Percentiles rank a stretch among this genome's conserved stretches.
phyloP scores from a whole-genome alignment of 2,329 filamentous ascomycete genomes.

The Didymella pomorum region DNA sequence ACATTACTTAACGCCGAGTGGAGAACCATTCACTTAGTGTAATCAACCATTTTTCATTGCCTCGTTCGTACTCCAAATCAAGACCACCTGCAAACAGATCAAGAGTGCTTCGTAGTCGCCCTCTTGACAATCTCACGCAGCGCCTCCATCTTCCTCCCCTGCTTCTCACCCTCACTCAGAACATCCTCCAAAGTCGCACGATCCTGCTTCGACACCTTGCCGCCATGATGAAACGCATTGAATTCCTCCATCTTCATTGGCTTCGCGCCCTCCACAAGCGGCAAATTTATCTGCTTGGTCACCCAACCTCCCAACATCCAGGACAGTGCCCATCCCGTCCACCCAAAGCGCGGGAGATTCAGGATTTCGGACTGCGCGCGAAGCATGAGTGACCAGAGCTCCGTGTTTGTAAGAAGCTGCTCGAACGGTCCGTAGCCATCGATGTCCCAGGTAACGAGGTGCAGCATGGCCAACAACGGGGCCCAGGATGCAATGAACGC shows the following conservation, averaged over 20 bases:
- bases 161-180: conserved; percentile 27
- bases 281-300: conserved; percentile 17
- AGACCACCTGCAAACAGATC: not conserved
- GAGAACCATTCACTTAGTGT: no score
- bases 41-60: no score
- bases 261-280: conserved; percentile 10
- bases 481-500: conserved; percentile 7
- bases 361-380: conserved; percentile 29
- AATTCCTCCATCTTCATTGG: conserved; percentile 26
- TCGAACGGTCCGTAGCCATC: conserved; percentile 25
- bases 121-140: conserved; percentile 2
- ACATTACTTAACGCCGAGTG: no score
- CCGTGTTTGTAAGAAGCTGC: conserved; percentile 17
- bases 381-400: conserved; percentile 28
- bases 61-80: no score
- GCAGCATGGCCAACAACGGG: conserved; percentile 18
- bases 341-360: conserved; percentile 26
- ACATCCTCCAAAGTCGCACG: conserved; percentile 23
- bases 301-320: conserved; percentile 26
- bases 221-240: conserved; percentile 34
- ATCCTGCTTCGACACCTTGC: conserved; percentile 32
- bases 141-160: conserved; percentile 23
- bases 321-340: conserved; percentile 30
- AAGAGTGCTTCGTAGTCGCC: not conserved
- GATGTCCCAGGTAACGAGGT: conserved; percentile 24